Conservation (phyloP, 176 grass and related monocot genomes). For the Thinopyrum elongatum region DNA sequence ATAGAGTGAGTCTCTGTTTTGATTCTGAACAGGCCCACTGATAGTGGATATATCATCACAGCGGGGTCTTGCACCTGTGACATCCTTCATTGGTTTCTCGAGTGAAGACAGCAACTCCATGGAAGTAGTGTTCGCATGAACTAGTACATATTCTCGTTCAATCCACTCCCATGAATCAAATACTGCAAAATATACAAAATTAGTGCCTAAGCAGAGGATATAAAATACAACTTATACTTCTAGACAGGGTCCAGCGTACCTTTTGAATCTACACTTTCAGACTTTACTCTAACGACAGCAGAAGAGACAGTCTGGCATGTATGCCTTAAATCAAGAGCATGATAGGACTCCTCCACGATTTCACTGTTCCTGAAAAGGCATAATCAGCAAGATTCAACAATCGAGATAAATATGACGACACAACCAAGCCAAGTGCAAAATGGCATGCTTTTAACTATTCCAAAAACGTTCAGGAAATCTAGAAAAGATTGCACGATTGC, state of each 20-base stretch:
- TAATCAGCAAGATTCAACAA: constrained; percentile 11
- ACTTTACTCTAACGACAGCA: constrained; percentile 23
- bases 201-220: constrained; percentile 12
- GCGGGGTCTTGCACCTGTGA: constrained; percentile 30
- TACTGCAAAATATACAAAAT: constrained; percentile 41
- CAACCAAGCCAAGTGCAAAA: background rate
- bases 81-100: constrained; percentile 41
- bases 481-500: background rate
- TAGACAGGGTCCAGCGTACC: constrained; percentile 16
- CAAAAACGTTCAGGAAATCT: background rate
- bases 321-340: constrained; percentile 20
- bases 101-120: constrained; percentile 46
- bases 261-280: constrained; percentile 41
- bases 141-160: constrained; percentile 65
- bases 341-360: background rate
- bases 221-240: constrained; percentile 14
- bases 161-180: constrained; percentile 75
- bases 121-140: constrained; percentile 49
- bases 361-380: constrained; percentile 31
- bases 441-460: background rate
- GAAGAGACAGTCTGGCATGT: constrained; percentile 23
- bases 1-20: constrained; percentile 23
- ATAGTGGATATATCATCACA: constrained; percentile 17
- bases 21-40: constrained; percentile 31
- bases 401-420: background rate